These are phyloP conservation scores for Candida takata DNA, from an alignment of 805 yeast genomes.

Conservation along the genomic window DNA sequence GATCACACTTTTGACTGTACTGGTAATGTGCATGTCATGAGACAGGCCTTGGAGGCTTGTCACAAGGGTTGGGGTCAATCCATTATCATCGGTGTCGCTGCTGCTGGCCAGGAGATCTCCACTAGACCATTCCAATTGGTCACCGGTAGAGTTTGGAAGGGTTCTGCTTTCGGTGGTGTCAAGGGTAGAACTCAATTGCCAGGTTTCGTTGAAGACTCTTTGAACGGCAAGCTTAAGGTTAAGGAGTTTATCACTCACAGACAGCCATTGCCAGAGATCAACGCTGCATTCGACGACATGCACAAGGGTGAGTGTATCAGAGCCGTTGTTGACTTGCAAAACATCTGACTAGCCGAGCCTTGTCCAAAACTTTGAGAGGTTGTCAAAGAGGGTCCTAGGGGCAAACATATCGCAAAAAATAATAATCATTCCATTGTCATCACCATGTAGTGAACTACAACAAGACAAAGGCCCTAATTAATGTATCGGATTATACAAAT, in stretches of 20 bases:
- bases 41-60: conserved; percentile 92
- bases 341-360: conserved; percentile 10
- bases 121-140: conserved; percentile 99
- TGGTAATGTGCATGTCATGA: conserved; percentile 93
- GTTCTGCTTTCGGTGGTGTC: conserved; percentile 99
- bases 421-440: background rate
- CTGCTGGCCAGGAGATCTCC: conserved; percentile 93
- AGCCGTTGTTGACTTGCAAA: conserved; percentile 61
- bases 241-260: conserved; percentile 94
- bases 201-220: conserved; percentile 77
- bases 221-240: conserved; percentile 74
- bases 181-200: conserved; percentile 97
- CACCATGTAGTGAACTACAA: background rate
- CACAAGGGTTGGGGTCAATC: conserved; percentile 99
- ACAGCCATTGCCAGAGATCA: conserved; percentile 70
- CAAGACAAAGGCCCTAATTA: background rate
- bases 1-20: conserved; percentile 98
- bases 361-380: background rate
- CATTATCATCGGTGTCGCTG: conserved; percentile 94
- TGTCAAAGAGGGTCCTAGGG: background rate
- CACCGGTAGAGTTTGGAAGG: conserved; percentile 98
- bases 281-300: conserved; percentile 90
- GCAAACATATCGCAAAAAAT: background rate
- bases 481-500: too few species aligned
- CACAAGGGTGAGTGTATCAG: conserved; percentile 91